phyloP scores from a whole-genome alignment of 192 early-diverging fungal species.

The Coemansia sp. region DNA sequence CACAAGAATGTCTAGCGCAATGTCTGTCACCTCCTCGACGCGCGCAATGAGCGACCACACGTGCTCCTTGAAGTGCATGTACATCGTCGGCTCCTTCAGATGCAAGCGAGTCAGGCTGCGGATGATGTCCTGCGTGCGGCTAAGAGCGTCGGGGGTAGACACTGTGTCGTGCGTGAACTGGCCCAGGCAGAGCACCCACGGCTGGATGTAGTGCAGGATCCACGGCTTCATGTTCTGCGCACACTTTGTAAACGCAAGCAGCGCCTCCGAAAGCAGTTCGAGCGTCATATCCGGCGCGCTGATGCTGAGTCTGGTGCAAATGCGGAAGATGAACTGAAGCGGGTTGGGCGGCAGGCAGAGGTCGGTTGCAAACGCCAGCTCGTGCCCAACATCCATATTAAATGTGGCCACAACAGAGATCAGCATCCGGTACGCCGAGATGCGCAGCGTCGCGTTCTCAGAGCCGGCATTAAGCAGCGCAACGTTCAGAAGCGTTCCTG shows the following conservation, averaged over 20 bases:
- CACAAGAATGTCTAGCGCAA: slow-evolving; percentile 81
- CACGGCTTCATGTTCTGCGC: slow-evolving; percentile 73
- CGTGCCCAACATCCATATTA: slow-evolving; percentile 81
- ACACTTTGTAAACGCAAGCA: slow-evolving; percentile 79
- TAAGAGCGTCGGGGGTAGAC: slow-evolving; percentile 39
- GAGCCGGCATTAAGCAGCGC: slow-evolving; percentile 87
- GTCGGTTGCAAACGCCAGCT: slow-evolving; percentile 77
- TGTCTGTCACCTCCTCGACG: slow-evolving; percentile 79
- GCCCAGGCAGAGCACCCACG: slow-evolving; percentile 84
- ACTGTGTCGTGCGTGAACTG: slow-evolving; percentile 58
- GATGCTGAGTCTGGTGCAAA: slow-evolving; percentile 80
- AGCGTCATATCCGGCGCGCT: slow-evolving; percentile 80
- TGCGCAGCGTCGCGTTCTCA: slow-evolving; percentile 76
- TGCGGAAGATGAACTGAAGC: slow-evolving; percentile 76
- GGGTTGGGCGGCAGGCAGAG: slow-evolving; percentile 91
- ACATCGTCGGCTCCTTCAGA: slow-evolving; percentile 82
- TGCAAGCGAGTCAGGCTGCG: slow-evolving; percentile 81
- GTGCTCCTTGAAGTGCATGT: slow-evolving; percentile 79
- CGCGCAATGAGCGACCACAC: slow-evolving; percentile 81
- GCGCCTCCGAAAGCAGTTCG: slow-evolving; percentile 86
- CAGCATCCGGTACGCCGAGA: slow-evolving; percentile 91
- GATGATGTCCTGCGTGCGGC: slow-evolving; percentile 73
- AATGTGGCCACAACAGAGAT: slow-evolving; percentile 79
- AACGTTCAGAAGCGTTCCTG: slow-evolving; percentile 90
- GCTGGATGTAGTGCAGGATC: slow-evolving; percentile 86